Base-by-base conservation (phyloP, 805 yeast species). In the Suhomyces sp. region DNA sequence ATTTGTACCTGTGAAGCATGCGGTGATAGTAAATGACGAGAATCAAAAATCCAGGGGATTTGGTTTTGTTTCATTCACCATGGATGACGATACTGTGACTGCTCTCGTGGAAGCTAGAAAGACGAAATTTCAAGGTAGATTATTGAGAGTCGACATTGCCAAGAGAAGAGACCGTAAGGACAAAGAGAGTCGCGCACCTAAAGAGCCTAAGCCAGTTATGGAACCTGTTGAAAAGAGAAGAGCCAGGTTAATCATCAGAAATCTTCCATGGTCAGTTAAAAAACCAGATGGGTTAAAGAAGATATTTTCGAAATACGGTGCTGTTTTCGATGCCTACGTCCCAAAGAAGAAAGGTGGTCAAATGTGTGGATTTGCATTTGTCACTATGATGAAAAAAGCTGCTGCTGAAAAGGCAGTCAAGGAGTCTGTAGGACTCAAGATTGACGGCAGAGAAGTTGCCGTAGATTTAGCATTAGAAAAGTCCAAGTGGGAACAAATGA, bases 211-310 rank as follows among this genome's bases (percentile, higher is more conserved):
- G 50, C 50, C 46, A 12, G 56, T 46, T 13, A 54, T 47, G 3
- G 73, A 73, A 47, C 77, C 75, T 19, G 78, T 81, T n/a, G 89
- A 86, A 60, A 87, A 87, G 65, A 86, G 96, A 69, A 83, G 87
- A 59, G 92, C 98, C 2, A 83, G 97, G 60, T 74, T 94, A 54
- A 91, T 94, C 60, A 78, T 94, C 38, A 81, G 99, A 65, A 94
- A 94, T 67, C 80, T 94, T 69, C 99, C 99, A 10, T 94, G 99
- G 99, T 86, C 97, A 13, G 85, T 94, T 46, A 84, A 93, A 65
- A 84, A 86, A 55, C 86, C 96, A 4, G 83, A 83, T 4, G 84
- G 82, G 51, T 76, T 94, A 62, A 85, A 81, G 63, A 85, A 85
- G 60, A 64, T 84, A 6, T 94, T 94, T 65, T 71, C 79, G 53